Evolutionary conservation across 208 protist genomes (phyloP), one percentile per base, ranked within the genome.

Genomic region (Leishmania tarentolae): DNA sequence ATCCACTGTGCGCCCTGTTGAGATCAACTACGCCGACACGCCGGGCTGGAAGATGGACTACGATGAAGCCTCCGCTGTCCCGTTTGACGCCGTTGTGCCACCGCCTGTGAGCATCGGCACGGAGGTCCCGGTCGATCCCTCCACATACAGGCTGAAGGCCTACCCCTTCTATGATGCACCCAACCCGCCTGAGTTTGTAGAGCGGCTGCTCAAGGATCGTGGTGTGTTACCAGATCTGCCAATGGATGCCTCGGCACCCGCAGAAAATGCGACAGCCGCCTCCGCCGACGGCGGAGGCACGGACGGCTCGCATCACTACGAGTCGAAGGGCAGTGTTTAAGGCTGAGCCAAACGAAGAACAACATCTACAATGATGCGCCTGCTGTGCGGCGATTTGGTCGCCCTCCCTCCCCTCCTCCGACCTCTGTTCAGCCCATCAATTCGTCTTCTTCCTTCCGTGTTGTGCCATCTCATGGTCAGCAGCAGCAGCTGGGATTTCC

Each of bases 111-210:
- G 92, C 77, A 93, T 97, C 75, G 94, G 94, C 71, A 97, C 93
- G 0, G 94, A 97, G 19, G 88, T 96, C n/a, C 92, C 93, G 6
- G 91, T 97, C 13, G 86, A 96, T 76, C 90, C 91, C 31, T 59
- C 68, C 47, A 44, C 40, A 28, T 96, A 96, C 76, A 85, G 92
- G 17, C 87, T 97, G 65, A 93, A 91, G 79, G 90, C 94, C 37
- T 96, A 97, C 76, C 94, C 94, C 47, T 96, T 91, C 79, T 97
- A 96, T 82, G 94, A 97, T 86, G 91, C 94, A 17, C 94, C 94
- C 19, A 97, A 97, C 78, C 94, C 94, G 68, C 82, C 90, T 0
- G 92, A 90, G 83, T 97, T 96, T 88, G 93, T 97, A 69, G 93
- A 96, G 83, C 81, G 91, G 42, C 80, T 97, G 63, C 78, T 97